A percentile compares a stretch with the other conserved stretches of the same genome.
Evolutionary conservation across 129 eudicot species (phyloP).

Genomic region (Tagetes erecta): DNA sequence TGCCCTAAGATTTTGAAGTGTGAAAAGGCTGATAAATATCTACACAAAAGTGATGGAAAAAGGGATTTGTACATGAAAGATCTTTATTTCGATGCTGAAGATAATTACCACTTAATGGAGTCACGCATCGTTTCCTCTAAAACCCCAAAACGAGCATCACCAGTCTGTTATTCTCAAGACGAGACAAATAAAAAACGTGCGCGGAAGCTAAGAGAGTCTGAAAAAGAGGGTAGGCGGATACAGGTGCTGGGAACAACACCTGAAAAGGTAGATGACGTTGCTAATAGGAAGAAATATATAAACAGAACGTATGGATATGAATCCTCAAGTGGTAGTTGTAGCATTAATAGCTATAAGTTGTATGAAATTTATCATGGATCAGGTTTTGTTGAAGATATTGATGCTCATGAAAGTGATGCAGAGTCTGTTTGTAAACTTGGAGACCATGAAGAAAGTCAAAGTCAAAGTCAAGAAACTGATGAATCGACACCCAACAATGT

Average conservation of each 20-base stretch:
- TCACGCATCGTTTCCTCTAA: slow-evolving; percentile 31
- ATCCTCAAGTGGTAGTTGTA: slow-evolving; percentile 64
- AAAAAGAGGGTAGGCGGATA: slow-evolving; percentile 36
- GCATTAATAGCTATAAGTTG: slow-evolving; percentile 39
- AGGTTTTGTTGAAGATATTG: slow-evolving; percentile 41
- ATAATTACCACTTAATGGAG: slow-evolving; percentile 27
- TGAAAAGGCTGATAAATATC: background rate
- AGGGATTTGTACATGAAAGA: slow-evolving; percentile 26
- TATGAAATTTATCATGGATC: slow-evolving; percentile 34
- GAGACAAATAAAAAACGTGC: background rate
- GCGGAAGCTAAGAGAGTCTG: slow-evolving; percentile 19
- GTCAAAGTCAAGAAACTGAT: slow-evolving; percentile 22
- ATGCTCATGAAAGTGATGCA: slow-evolving; percentile 58
- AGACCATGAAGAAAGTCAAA: slow-evolving; percentile 19
- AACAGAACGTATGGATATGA: slow-evolving; percentile 45
- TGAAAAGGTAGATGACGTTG: slow-evolving; percentile 43
- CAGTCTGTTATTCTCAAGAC: slow-evolving; percentile 35
- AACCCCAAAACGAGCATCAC: slow-evolving; percentile 47
- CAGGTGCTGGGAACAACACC: slow-evolving; percentile 19
- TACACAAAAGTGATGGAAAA: slow-evolving; percentile 13
- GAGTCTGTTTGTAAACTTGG: slow-evolving; percentile 53
- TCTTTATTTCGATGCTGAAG: slow-evolving; percentile 15
- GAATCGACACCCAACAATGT: slow-evolving; percentile 25
- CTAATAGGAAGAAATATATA: slow-evolving; percentile 35
- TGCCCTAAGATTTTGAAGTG: background rate